A percentile compares a stretch with the other conserved stretches of the same genome.
Evolutionary conservation across 768 basidiomycete genomes (phyloP).

Genomic region (Tylopilus sp.): DNA sequence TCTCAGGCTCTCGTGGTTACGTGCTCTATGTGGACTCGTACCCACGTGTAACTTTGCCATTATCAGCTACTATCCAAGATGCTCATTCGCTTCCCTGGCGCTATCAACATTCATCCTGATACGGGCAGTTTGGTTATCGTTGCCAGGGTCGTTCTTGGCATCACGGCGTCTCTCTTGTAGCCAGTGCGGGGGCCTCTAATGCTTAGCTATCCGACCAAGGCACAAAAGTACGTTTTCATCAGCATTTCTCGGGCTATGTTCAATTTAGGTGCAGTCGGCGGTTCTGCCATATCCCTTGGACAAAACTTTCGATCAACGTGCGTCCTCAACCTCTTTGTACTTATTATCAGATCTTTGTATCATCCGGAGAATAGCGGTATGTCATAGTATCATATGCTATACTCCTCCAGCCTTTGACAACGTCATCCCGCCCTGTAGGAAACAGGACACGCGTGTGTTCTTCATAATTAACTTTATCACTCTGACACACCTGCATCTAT

Average conservation of each 20-base stretch:
- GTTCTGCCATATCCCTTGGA: constrained; percentile 50
- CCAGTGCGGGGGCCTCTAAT: constrained; percentile 77
- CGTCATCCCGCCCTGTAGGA: constrained; percentile 38
- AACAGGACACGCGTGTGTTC: constrained; percentile 51
- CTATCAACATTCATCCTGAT: constrained; percentile 63
- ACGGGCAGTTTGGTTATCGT: constrained; percentile 62
- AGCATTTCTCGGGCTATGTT: constrained; percentile 80
- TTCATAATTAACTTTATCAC: neutral
- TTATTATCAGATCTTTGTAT: too few relatives aligned
- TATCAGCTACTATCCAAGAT: neutral
- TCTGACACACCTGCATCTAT: neutral
- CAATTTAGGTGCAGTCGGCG: constrained; percentile 76
- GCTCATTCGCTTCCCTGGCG: constrained; percentile 34
- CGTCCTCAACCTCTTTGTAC: too few relatives aligned
- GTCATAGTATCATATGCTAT: neutral
- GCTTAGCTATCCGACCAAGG: constrained; percentile 76
- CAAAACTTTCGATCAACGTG: constrained; percentile 44
- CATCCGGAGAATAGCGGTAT: neutral
- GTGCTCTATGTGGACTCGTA: neutral
- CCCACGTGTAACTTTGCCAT: neutral
- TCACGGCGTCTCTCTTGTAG: constrained; percentile 70
- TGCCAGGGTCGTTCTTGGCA: constrained; percentile 66
- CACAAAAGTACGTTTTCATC: constrained; percentile 69
- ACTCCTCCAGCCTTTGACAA: neutral
- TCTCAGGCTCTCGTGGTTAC: neutral